Base-by-base conservation (phyloP, 2,329 filamentous ascomycete species). In the Beauveria sp. region DNA sequence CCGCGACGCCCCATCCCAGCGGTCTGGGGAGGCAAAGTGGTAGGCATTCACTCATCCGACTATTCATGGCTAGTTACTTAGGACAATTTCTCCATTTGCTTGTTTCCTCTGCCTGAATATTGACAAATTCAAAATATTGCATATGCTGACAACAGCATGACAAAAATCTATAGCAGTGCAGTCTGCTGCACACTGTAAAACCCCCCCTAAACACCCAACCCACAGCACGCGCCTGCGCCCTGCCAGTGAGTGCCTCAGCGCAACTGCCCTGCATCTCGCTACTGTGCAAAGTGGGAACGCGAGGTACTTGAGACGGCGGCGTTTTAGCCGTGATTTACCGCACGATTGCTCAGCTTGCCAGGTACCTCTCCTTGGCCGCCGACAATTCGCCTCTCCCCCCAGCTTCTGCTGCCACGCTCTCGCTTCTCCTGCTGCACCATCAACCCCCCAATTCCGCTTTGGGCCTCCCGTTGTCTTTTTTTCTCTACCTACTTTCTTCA, bases 371-470 rank as follows among this genome's bases (percentile, higher is more conserved):
- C 22, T 38, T 38, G 12, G 14, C 9, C 46, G 14, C 20, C 31
- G 2, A 38, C 34, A 38, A 38, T 40, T n/a, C 7, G 28, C 49
- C 53, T 50, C 26, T 34, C 52, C n/a, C 50, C 52, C 52, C 52
- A 54, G 52, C 22, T 54, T 43, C 38, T 24, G 31, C 42, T 40
- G 14, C 22, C 38, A 46, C 20, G 16, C 31, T 49, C 55, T 14
- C 45, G 10, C 31, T 28, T 34, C 20, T 40, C 26, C 26, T 59
- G 34, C 48, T 43, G 56, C 56, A 59, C 48, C 57, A 60, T 60
- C 57, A 31, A 52, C 57, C 57, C 58, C 57, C 58, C 58, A 52
- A 48, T 60, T 60, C 58, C 58, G 58, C 42, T 60, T 60, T 60
- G 40, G 58, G 58, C 31, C 26, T 53, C 57, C 57, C 57, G 38